Evolutionary conservation across 306 rosid species (phyloP).

Genomic region (Mimosa pudica): DNA sequence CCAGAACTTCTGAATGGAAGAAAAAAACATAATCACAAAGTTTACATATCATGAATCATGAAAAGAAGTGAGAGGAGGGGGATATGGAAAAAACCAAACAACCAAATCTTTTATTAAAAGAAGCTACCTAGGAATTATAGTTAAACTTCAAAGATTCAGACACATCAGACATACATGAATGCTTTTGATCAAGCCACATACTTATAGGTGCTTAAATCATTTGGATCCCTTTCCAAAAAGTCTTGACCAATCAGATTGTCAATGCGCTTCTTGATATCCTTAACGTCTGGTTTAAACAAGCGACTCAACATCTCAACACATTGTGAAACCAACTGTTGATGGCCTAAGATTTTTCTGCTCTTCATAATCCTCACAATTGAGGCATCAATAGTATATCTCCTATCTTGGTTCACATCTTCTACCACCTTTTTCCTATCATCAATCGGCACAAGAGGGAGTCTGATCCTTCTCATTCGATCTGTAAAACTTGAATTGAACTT

Average conservation of each 20-base stretch:
- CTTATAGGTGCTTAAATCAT: constrained; percentile 26
- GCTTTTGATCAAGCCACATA: neutral
- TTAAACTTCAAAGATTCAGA: neutral
- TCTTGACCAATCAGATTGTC: constrained; percentile 54
- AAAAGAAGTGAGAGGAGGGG: no score
- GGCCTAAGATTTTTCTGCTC: constrained; percentile 48
- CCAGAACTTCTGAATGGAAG: no score
- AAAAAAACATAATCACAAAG: no score
- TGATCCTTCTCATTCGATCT: neutral
- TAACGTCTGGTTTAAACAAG: constrained; percentile 50
- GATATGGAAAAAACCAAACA: no score
- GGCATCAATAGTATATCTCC: constrained; percentile 63
- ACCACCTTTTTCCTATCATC: constrained; percentile 62
- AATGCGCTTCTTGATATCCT: constrained; percentile 7
- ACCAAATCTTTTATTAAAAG: no score
- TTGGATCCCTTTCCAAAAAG: constrained; percentile 51
- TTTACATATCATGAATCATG: no score
- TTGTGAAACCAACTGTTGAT: neutral
- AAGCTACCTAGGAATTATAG: neutral
- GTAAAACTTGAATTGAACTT: neutral
- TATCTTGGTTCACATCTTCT: neutral
- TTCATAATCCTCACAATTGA: constrained; percentile 69
- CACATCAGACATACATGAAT: neutral
- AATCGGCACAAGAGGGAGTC: constrained; percentile 34
- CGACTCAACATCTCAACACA: neutral